phyloP scores from a whole-genome alignment of 2,329 filamentous ascomycete genomes.

The Rhexocercosporidium sp. region DNA sequence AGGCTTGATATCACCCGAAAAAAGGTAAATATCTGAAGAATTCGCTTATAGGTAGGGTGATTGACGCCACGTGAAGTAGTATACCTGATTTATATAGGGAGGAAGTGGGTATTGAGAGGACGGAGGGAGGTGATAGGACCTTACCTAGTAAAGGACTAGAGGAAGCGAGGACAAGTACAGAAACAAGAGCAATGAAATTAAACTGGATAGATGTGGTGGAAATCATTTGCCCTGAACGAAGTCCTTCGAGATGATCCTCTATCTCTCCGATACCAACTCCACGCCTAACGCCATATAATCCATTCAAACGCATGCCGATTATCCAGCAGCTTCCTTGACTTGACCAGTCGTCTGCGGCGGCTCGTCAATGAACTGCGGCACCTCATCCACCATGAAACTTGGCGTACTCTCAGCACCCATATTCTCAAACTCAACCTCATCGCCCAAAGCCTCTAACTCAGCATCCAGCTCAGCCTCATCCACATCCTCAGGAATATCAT shows the following conservation, averaged over 20 bases:
- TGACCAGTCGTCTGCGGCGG: constrained; percentile 74
- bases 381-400: constrained; percentile 87
- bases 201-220: neutral
- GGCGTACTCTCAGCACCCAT: constrained; percentile 65
- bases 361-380: constrained; percentile 91
- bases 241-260: neutral
- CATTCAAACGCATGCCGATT: neutral
- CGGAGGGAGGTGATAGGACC: neutral
- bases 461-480: constrained; percentile 96
- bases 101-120: too few relatives aligned
- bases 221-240: neutral
- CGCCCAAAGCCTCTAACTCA: constrained; percentile 90
- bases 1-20: too few relatives aligned
- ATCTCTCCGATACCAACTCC: neutral
- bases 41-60: too few relatives aligned
- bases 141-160: neutral
- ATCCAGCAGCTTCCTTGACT: constrained; percentile 79
- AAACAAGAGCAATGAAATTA: neutral
- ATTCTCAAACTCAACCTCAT: constrained; percentile 89
- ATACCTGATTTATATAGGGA: too few relatives aligned
- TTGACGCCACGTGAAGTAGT: too few relatives aligned
- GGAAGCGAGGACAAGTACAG: neutral
- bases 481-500: constrained; percentile 95
- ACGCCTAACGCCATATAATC: neutral
- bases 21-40: too few relatives aligned